Evolutionary conservation across 805 yeast genomes (phyloP), one percentile per base, ranked within the genome.

Genomic region (Priceomyces haplophilus): DNA sequence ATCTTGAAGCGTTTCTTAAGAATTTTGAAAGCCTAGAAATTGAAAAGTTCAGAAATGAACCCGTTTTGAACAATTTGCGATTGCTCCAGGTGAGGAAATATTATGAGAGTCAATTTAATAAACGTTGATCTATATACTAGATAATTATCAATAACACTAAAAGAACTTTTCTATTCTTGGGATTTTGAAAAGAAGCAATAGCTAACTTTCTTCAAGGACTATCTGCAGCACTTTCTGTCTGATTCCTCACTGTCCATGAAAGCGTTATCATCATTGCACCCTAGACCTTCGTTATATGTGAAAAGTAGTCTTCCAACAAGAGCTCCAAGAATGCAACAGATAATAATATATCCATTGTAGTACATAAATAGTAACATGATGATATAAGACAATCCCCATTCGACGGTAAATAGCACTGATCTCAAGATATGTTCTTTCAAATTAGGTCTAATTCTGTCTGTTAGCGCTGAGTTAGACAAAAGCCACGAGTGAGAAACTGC

Each of bases 301-400:
- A 82, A 78, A 20, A 81, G 42, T 25, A 80, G 54, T 56, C 76
- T 75, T 1, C 86, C 87, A 41, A 81, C 54, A 21, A 80, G 60
- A 1, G 83, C 83, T 6, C 86, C 87, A 27, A 82, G 57, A 39
- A 81, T 69, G 60, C 84, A 81, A 8, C 80, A 73, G 44, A 83
- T 78, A 45, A 81, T 76, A 30, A 82, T 69, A 55, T 80, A 82
- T 12, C 88, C 88, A 53, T 82, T 83, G 66, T 79, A 83, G 67
- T 82, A 82, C 88, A 83, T 83, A 67, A 82, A 82, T 52, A 83
- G 63, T 66, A 83, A 71, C 85, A 82, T 83, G 54, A 83, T 76
- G 39, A 83, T 59, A 59, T 82, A 83, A 3, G 82, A 76, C 12
- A 77, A 70, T 2, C 83, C 83, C 79, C 84, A 80, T 56, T 82